Evolutionary conservation across 192 early-diverging fungal species (phyloP).

Genomic region (Haplosporangium gracile): DNA sequence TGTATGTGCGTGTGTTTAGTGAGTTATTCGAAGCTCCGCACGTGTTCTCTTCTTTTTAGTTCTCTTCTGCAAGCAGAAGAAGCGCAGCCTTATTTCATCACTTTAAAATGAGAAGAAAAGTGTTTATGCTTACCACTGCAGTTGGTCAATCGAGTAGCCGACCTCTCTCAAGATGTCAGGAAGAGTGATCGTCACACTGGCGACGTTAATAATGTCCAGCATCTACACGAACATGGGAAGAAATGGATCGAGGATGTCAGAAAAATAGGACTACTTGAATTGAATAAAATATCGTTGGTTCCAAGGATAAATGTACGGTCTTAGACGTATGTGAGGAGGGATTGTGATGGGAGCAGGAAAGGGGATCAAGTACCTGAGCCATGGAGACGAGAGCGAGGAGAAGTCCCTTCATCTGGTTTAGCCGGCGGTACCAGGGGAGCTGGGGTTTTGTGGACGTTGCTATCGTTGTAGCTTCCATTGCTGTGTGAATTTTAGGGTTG

Average conservation of each 20-base stretch:
- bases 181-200: conserved; percentile 32
- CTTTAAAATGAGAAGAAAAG: neutral
- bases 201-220: conserved; percentile 32
- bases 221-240: neutral
- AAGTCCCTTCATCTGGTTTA: conserved; percentile 39
- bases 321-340: neutral
- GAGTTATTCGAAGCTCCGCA: neutral
- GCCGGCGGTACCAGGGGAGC: conserved; percentile 39
- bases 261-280: neutral
- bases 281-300: neutral
- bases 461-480: neutral
- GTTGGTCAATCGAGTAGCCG: conserved; percentile 20
- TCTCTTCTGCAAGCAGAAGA: neutral
- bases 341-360: neutral
- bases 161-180: conserved; percentile 29
- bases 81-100: neutral
- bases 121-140: conserved; percentile 23
- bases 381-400: conserved; percentile 37
- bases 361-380: conserved; percentile 23
- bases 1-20: neutral
- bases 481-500: neutral
- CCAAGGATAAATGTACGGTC: too few species aligned
- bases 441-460: conserved; percentile 1
- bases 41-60: neutral
- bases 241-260: too few species aligned